Base-by-base conservation (phyloP, 2,329 filamentous ascomycete species). In the Pestalotiopsis sp. region DNA sequence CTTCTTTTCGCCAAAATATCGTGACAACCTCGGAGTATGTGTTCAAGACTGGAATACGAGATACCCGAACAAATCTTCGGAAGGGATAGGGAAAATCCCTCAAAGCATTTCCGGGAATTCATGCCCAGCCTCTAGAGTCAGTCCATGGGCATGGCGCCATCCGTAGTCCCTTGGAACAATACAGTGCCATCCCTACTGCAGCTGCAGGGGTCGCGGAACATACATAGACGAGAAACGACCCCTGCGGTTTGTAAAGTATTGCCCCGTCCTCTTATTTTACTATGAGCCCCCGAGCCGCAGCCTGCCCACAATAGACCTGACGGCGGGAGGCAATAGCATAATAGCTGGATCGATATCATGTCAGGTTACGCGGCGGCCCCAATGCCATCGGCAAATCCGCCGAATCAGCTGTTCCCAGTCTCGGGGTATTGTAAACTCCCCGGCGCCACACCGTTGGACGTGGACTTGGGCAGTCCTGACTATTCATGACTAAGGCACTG, bases 201-300 rank as follows among this genome's bases (percentile, higher is more conserved):
- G 20, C 57, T 59, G 25, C 57, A 59, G 57, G 57, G 57, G 57
- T 52, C 45, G 20, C 9, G 20, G 20, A 59, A 57, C 13, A 25
- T 20, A 59, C 17, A 59, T 59, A 59, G 57, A 27, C 57, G 57
- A 59, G 57, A 59, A 59, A 27, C 17, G 9, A 14, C 20, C 57
- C 57, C 57, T 27, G 57, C 17, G 11, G 9, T 27, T 59, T 59
- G 57, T 59, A 17, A 59, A 9, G 57, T 59, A 59, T 59, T 59
- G 57, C 57, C 57, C 57, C 57, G 57, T 59, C 57, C 57, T 59
- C 57, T 59, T 59, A 59, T 31, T 59, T 59, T 31, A 59, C 57
- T 59, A 59, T 59, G 57, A 59, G 20, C 57, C 57, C 57, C 17
- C 20, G 57, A 59, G 13, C 25, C n/a, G 45, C 4, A 52, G 45